Evolutionary conservation across 257 asterid species (phyloP), one percentile per base, ranked within the genome.

Genomic region (Pogostemon cablin): DNA sequence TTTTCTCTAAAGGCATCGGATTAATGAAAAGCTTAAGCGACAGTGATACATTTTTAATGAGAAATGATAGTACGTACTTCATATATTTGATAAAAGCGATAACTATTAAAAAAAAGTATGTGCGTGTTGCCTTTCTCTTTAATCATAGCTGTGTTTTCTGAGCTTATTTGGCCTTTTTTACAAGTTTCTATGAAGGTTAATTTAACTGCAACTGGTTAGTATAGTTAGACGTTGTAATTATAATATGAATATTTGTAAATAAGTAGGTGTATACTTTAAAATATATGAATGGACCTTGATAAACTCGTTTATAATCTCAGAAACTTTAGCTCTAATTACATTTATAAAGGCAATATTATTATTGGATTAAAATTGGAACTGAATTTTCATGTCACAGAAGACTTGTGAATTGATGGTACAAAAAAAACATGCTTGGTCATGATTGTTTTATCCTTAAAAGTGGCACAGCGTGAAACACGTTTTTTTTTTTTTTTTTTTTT

Each of bases 391-490:
- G 72, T 76, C 63, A 56, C 65, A 11, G 0, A 15, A 40, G 46
- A 54, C 65, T 48, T 65, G 77, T 57, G 65, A 71, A 40, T 32
- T 7, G 61, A 48, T 39, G 49, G 64, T 47, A n/a, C 62, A 9
- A 9, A 50, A 9, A 50, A 67, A 75, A 70, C 76, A 48, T 69
- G 75, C 34, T 32, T 25, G 37, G 62, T 47, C 60, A 70, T 76
- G 38, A 70, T 69, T 70, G 42, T 43, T 69, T 69, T 68, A 40
- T 55, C 59, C 15, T 53, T 55, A 53, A 64, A 70, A 76, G 9
- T 49, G 56, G 25, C 7, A 56, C 69, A 72, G 67, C 71, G 70
- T 68, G 47, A 42, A 15, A 40, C 46, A 25, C 32, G 32, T 25
- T 25, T 25, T 15, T 15, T 15, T 0, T 15, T 15, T 25, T 25